These are phyloP conservation scores for Penicillium canariense DNA, from an alignment of 495 filamentous ascomycete genomes.

Conservation along the genomic window DNA sequence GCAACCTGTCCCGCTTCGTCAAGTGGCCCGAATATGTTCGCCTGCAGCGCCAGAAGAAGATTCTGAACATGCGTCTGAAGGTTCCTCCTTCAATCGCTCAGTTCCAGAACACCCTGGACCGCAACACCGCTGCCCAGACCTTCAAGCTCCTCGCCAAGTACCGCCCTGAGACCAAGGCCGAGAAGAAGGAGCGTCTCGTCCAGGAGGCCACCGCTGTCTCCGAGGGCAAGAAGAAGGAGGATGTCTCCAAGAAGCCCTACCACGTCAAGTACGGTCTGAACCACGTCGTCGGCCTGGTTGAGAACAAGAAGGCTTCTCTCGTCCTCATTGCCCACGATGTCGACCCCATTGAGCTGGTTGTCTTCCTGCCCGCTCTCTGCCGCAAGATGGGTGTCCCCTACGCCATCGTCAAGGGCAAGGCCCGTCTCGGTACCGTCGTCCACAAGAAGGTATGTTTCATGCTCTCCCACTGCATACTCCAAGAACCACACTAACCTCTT, in stretches of 20 bases:
- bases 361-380: slow-evolving; percentile 98
- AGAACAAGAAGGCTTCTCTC: slow-evolving; percentile 99
- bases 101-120: slow-evolving; percentile 96
- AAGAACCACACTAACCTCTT: neutral
- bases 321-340: slow-evolving; percentile 99
- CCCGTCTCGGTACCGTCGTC: slow-evolving; percentile 95
- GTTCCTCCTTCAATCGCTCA: slow-evolving; percentile 96
- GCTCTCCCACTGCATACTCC: neutral
- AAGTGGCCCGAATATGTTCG: slow-evolving; percentile 99
- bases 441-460: slow-evolving; percentile 74
- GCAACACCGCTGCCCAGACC: slow-evolving; percentile 92
- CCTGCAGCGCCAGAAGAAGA: slow-evolving; percentile 99
- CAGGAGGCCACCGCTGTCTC: slow-evolving; percentile 96
- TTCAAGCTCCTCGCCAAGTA: slow-evolving; percentile 99
- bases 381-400: slow-evolving; percentile 99
- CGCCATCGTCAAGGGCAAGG: slow-evolving; percentile 99
- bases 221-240: slow-evolving; percentile 99
- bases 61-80: slow-evolving; percentile 97
- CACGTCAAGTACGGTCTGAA: slow-evolving; percentile 99
- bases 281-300: slow-evolving; percentile 98
- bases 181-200: slow-evolving; percentile 99
- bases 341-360: slow-evolving; percentile 98
- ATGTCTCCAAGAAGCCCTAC: slow-evolving; percentile 99
- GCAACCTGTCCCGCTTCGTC: slow-evolving; percentile 98
- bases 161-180: slow-evolving; percentile 95